Evolutionary conservation across 345 rosid species (phyloP).

Genomic region (Dipteronia dyeriana): DNA sequence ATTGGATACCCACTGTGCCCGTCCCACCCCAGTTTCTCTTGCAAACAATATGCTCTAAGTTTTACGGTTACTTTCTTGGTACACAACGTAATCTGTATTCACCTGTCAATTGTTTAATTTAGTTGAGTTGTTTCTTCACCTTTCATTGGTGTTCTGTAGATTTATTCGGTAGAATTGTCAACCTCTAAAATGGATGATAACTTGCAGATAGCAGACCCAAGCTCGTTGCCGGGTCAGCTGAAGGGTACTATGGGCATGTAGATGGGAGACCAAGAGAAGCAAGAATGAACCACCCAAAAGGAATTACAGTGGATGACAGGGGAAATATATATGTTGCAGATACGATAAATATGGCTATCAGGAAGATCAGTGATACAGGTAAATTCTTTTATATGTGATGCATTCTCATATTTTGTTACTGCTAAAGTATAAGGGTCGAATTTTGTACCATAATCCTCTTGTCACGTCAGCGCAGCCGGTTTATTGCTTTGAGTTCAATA

Average conservation of each 20-base stretch:
- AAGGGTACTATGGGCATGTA: conserved; percentile 84
- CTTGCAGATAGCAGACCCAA: conserved; percentile 84
- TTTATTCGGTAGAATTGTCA: too few relatives aligned
- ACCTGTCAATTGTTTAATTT: too few relatives aligned
- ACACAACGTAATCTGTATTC: too few relatives aligned
- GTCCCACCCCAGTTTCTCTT: not conserved
- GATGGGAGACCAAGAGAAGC: conserved; percentile 85
- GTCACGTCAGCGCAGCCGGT: not conserved
- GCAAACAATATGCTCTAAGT: not conserved
- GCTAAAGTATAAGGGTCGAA: not conserved
- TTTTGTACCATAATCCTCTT: not conserved
- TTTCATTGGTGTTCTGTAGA: too few relatives aligned
- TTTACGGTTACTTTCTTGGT: too few relatives aligned
- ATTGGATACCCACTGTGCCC: not conserved
- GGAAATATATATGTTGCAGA: conserved; percentile 96
- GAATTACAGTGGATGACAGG: conserved; percentile 75
- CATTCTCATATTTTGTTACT: not conserved
- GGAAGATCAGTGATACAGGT: conserved; percentile 95
- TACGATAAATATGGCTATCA: conserved; percentile 85
- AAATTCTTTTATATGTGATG: conserved; percentile 9
- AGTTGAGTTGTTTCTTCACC: too few relatives aligned
- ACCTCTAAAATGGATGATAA: conserved; percentile 15
- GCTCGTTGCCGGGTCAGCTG: conserved; percentile 83
- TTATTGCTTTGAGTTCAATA: not conserved
- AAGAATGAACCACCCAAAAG: conserved; percentile 87